These are phyloP conservation scores for Hordeum pubiflorum DNA, from an alignment of 202 grass and related monocot genomes.

Conservation along the genomic window DNA sequence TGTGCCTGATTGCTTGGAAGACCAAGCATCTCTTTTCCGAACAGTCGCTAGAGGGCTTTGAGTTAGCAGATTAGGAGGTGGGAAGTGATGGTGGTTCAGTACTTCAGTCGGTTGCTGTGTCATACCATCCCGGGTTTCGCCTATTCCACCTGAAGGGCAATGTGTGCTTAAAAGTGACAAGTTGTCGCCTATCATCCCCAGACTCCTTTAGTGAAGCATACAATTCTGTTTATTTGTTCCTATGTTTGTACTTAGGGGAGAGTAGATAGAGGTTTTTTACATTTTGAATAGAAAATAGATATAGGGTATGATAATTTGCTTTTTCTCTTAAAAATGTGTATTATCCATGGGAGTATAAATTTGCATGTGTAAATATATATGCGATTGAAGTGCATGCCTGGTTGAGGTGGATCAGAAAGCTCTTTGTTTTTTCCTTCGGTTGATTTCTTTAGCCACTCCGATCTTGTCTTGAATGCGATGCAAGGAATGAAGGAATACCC, in stretches of 20 bases:
- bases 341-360: background rate
- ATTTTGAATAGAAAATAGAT: background rate
- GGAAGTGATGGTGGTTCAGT: constrained; percentile 18
- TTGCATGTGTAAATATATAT: background rate
- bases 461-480: background rate
- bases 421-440: background rate
- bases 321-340: background rate
- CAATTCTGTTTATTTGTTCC: background rate
- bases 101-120: background rate
- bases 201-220: background rate
- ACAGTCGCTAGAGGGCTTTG: background rate
- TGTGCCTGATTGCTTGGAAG: constrained; percentile 8
- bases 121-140: background rate
- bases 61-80: constrained; percentile 14
- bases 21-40: constrained; percentile 23
- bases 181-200: background rate
- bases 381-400: background rate
- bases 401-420: background rate
- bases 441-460: background rate
- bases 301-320: background rate
- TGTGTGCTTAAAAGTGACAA: background rate
- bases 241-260: background rate
- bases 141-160: background rate
- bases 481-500: background rate
- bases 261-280: background rate